Evolutionary conservation across 2,329 filamentous ascomycete species (phyloP).

Genomic region (Fusarium kyushuense): DNA sequence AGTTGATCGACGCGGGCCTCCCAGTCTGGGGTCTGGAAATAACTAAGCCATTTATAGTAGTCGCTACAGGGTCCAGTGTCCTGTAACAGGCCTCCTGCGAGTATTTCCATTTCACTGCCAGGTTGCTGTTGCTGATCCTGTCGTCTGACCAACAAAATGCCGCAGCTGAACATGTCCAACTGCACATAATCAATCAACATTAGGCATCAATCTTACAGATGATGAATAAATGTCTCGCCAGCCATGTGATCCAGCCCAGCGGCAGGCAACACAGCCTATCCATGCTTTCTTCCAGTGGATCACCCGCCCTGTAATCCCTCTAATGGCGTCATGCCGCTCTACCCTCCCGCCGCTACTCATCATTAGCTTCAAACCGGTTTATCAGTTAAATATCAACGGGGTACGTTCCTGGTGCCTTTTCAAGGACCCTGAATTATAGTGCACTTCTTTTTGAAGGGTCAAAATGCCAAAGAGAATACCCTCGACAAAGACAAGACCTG

Average conservation of each 20-base stretch:
- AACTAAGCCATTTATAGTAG: not conserved
- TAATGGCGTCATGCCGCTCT: constrained; percentile 44
- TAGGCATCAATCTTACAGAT: constrained; percentile 27
- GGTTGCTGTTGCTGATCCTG: not conserved
- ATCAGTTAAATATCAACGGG: constrained; percentile 11
- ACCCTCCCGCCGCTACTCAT: constrained; percentile 3
- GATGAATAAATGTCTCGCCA: not conserved
- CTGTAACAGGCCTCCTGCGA: not conserved
- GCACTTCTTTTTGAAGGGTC: not conserved
- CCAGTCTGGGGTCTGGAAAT: too few species aligned
- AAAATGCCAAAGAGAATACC: constrained; percentile 37
- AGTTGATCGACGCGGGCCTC: too few species aligned
- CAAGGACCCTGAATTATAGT: not conserved
- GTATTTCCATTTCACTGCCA: not conserved
- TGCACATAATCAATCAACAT: constrained; percentile 6
- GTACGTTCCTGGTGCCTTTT: constrained; percentile 7
- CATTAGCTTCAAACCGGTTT: constrained; percentile 1
- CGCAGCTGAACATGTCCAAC: constrained; percentile 3
- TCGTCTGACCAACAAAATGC: constrained; percentile 19
- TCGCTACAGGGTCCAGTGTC: too few species aligned
- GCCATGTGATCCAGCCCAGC: constrained; percentile 31
- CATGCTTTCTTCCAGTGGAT: constrained; percentile 34
- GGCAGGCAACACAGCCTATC: constrained; percentile 20
- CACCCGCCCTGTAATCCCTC: constrained; percentile 35
- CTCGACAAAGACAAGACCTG: constrained; percentile 33